Conservation (phyloP, 1,284 basidiomycete species). For the Ustilago loliicola region DNA sequence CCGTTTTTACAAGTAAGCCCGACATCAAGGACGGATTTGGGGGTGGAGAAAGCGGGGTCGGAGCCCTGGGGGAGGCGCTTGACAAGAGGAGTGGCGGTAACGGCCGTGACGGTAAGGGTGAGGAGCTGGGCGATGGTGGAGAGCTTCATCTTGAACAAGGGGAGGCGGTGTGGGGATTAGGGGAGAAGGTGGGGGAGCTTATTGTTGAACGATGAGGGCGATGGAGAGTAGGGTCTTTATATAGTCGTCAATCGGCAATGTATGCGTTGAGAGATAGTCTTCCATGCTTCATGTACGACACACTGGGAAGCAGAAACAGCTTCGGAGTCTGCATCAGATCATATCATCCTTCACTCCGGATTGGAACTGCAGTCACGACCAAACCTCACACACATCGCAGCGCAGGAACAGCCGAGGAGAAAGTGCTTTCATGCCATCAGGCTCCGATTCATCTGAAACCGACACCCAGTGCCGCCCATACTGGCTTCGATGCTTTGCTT, state of each 20-base stretch:
- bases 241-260: neutral
- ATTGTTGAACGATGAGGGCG: neutral
- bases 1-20: slow-evolving; percentile 23
- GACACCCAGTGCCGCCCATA: no score
- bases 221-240: neutral
- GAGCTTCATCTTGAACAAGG: slow-evolving; percentile 20
- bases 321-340: no score
- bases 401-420: no score
- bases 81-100: slow-evolving; percentile 15
- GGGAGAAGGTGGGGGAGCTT: neutral
- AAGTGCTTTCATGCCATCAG: no score
- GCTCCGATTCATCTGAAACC: no score
- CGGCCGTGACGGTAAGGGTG: neutral
- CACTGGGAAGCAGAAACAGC: no score
- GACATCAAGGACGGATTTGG: slow-evolving; percentile 19
- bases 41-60: slow-evolving; percentile 25
- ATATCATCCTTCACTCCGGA: no score
- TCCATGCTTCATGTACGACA: no score
- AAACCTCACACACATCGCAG: no score
- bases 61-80: slow-evolving; percentile 30
- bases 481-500: no score
- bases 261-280: no score
- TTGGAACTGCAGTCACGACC: no score
- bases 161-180: neutral
- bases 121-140: neutral